Base-by-base conservation (phyloP, 2,329 filamentous ascomycete genomes). In the Cylindrodendrum hubeiense region DNA sequence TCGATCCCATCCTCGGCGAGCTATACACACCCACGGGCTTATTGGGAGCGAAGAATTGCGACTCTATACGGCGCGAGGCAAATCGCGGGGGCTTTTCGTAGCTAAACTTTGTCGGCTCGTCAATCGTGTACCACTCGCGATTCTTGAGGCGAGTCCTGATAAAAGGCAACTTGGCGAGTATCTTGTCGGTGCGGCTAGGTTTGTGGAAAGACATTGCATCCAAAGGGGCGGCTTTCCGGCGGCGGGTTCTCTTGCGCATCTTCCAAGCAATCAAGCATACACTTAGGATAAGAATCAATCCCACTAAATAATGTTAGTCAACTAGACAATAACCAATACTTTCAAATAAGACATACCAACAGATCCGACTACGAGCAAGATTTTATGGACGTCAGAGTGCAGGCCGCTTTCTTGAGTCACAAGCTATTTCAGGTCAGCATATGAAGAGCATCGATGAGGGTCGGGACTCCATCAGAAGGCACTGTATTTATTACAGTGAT, bases 141-240 rank as follows among this genome's bases (percentile, higher is more conserved):
- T 77, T 75, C 2, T 76, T 75, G 19, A 82, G 65, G 24, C 70
- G 71, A 6, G 73, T 74, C 60, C 79, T 75, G 19, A 83, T 63
- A 52, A 81, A 79, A 1, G 82, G 79, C 0, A 84, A 65, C 41
- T 75, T 79, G 53, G 73, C 72, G 5, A 76, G 64, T 6, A 80
- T 26, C 3, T 74, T 66, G 17, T 70, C 66, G 19, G 67, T 63
- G 21, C 74, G 71, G 15, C 68, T 68, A 9, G 72, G 73, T 30
- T 70, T 70, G 19, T 66, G 55, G 28, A 72, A 74, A 12, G 57
- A 59, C 59, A 70, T 63, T 22, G 69, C 70, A 26, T 75, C 70
- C 17, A 70, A 24, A 2, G 62, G 57, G 19, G 58, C 12, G 19
- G 58, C 12, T 37, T 65, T 68, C 24, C 63, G 58, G 22, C 43